These are phyloP conservation scores for Crithidia thermophila DNA, from an alignment of 208 protist species.

Conservation along the genomic window DNA sequence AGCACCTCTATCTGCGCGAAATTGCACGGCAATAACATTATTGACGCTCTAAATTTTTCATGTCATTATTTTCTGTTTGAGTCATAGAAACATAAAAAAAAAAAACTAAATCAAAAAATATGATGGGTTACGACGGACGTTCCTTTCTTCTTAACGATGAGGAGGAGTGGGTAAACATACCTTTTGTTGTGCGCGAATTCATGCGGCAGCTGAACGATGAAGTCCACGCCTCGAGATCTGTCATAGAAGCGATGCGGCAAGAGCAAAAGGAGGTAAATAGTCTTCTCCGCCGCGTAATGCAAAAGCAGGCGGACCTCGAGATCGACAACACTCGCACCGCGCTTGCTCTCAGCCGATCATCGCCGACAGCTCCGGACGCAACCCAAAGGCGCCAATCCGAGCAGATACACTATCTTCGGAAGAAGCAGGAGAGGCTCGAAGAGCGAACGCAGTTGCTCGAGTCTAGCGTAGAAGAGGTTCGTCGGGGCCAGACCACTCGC, in stretches of 20 bases:
- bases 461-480: background rate
- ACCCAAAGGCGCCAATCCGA: constrained; percentile 22
- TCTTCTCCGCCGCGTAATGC: constrained; percentile 45
- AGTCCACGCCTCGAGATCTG: constrained; percentile 24
- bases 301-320: constrained; percentile 64
- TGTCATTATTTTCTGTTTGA: background rate
- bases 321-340: constrained; percentile 47
- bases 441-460: constrained; percentile 22
- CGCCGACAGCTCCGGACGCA: background rate
- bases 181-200: constrained; percentile 55
- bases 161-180: constrained; percentile 86
- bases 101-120: constrained; percentile 14
- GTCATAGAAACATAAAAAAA: background rate
- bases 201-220: constrained; percentile 66
- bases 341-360: constrained; percentile 20
- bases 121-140: constrained; percentile 33
- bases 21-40: too few species aligned
- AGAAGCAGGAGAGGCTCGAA: constrained; percentile 32
- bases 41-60: too few species aligned
- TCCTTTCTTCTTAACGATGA: constrained; percentile 46
- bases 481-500: background rate
- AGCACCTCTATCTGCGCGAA: too few species aligned
- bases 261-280: constrained; percentile 56
- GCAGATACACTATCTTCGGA: constrained; percentile 29
- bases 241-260: constrained; percentile 35